phyloP scores from a whole-genome alignment of 176 grass and related monocot species.

The Ananas comosus region DNA sequence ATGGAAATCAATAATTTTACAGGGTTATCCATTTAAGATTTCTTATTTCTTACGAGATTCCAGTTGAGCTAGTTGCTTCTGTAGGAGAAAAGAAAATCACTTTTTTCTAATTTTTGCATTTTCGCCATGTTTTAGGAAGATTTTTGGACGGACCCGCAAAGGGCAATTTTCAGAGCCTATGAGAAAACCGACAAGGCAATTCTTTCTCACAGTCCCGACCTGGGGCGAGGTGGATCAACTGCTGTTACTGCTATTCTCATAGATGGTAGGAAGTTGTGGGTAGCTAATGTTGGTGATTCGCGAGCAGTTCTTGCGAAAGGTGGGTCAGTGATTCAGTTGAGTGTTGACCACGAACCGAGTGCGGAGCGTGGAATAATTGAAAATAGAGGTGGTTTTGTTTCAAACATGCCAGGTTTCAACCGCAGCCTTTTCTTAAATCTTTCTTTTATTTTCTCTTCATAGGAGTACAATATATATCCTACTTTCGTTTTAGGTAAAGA shows the following conservation, averaged over 20 bases:
- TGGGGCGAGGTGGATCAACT: slow-evolving; percentile 54
- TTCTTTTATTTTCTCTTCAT: background rate
- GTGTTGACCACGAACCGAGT: slow-evolving; percentile 33
- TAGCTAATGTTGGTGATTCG: slow-evolving; percentile 34
- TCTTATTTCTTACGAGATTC: too few relatives aligned
- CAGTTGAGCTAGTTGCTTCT: too few relatives aligned
- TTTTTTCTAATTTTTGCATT: background rate
- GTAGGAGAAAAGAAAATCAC: background rate
- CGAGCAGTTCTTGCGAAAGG: slow-evolving; percentile 25
- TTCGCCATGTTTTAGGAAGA: slow-evolving; percentile 54
- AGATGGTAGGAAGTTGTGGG: slow-evolving; percentile 26
- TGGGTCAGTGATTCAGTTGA: slow-evolving; percentile 18
- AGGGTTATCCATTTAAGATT: too few relatives aligned
- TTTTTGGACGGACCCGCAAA: slow-evolving; percentile 64
- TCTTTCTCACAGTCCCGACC: slow-evolving; percentile 64
- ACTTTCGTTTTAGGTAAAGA: too few relatives aligned
- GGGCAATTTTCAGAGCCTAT: slow-evolving; percentile 61
- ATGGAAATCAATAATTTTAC: too few relatives aligned
- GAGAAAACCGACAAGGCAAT: slow-evolving; percentile 84
- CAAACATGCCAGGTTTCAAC: slow-evolving; percentile 26
- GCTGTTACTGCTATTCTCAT: slow-evolving; percentile 34
- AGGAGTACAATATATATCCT: background rate
- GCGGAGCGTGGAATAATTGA: slow-evolving; percentile 28
- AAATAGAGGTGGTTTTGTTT: slow-evolving; percentile 31
- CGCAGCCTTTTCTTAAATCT: background rate